phyloP scores from a whole-genome alignment of 371 early-diverging fungal species.

The Gilbertella persicaria region DNA sequence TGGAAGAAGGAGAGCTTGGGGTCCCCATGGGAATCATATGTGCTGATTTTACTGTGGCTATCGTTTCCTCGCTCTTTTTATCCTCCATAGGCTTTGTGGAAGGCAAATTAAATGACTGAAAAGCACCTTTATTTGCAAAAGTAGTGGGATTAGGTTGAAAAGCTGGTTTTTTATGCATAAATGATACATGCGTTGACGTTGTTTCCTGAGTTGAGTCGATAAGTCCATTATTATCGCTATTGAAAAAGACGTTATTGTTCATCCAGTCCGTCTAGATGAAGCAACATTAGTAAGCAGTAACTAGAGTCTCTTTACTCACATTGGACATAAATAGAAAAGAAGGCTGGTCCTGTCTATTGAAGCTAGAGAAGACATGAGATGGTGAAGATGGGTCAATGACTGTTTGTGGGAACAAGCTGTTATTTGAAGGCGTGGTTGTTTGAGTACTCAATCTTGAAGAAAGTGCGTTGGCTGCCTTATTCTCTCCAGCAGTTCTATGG shows the following conservation, averaged over 20 bases:
- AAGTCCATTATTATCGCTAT: conserved; percentile 1
- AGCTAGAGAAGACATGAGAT: conserved; percentile 10
- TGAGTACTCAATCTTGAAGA: not conserved
- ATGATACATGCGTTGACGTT: not conserved
- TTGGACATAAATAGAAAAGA: conserved; percentile 21
- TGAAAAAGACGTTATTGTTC: conserved; percentile 17
- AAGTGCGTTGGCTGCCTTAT: conserved; percentile 6
- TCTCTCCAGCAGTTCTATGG: conserved; percentile 34
- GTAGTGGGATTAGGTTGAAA: not conserved
- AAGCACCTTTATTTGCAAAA: not conserved
- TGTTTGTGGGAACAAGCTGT: conserved; percentile 9
- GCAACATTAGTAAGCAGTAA: not conserved
- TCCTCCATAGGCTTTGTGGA: not conserved
- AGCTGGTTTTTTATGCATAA: too few species aligned
- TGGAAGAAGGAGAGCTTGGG: not conserved
- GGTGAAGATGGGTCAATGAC: conserved; percentile 12
- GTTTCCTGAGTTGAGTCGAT: not conserved
- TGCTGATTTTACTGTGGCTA: not conserved
- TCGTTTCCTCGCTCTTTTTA: not conserved
- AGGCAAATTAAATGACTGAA: not conserved
- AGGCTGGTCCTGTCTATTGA: conserved; percentile 9
- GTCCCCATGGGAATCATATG: not conserved
- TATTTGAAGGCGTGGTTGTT: conserved; percentile 2
- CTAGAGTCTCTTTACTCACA: conserved; percentile 9
- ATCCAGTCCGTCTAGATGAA: conserved; percentile 20